These are phyloP conservation scores for Apophysomyces sp. DNA, from an alignment of 371 early-diverging fungal species.

Conservation along the genomic window DNA sequence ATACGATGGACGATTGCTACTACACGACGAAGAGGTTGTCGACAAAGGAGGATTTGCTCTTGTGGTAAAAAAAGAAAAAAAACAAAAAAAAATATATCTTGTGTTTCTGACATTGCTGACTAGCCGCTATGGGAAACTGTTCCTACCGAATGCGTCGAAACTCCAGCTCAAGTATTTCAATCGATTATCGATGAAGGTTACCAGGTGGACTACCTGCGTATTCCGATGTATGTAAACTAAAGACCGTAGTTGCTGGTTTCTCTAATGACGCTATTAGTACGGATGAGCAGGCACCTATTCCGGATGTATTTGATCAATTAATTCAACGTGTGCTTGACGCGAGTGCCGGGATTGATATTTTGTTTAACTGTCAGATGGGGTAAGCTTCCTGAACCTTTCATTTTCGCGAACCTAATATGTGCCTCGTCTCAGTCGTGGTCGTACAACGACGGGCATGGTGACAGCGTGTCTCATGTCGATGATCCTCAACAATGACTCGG, in stretches of 20 bases:
- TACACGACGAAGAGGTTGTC: constrained; percentile 62
- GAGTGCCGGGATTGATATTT: constrained; percentile 42
- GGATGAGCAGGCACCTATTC: constrained; percentile 81
- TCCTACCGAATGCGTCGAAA: constrained; percentile 46
- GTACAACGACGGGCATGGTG: constrained; percentile 80
- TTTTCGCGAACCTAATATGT: background rate
- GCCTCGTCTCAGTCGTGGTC: constrained; percentile 55
- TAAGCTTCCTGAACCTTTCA: constrained; percentile 6
- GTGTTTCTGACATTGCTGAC: background rate
- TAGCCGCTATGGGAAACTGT: constrained; percentile 69
- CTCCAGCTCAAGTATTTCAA: constrained; percentile 60
- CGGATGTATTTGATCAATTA: constrained; percentile 71
- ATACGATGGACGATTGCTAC: constrained; percentile 55
- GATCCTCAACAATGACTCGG: constrained; percentile 38
- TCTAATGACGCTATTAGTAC: too few relatives aligned
- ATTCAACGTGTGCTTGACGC: constrained; percentile 49
- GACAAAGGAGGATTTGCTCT: constrained; percentile 44
- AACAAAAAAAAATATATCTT: background rate
- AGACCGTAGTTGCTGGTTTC: too few relatives aligned
- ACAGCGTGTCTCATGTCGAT: constrained; percentile 58
- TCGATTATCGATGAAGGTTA: constrained; percentile 56
- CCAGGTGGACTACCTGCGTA: constrained; percentile 62
- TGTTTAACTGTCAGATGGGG: constrained; percentile 89
- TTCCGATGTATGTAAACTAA: constrained; percentile 72
- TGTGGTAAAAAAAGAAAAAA: constrained; percentile 37